Percentiles rank a stretch among this genome's conserved stretches.
Conservation (phyloP, 108 stramenopile species). For the Cyclotella sp. region DNA sequence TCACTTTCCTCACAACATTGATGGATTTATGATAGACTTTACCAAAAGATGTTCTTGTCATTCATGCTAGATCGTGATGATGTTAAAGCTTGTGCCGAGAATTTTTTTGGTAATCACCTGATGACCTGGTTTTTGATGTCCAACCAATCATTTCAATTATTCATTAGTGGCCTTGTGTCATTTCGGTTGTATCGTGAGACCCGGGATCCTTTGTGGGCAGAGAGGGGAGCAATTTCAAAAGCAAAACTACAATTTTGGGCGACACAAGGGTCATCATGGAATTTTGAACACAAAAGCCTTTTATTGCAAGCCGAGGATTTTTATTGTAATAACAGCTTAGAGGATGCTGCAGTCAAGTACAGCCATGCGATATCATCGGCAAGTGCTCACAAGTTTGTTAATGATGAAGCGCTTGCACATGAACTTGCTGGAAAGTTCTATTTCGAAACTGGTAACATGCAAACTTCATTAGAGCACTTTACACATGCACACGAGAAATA, state of each 20-base stretch:
- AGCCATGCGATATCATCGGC: conserved; percentile 21
- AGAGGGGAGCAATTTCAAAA: background rate
- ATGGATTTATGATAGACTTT: too few species aligned
- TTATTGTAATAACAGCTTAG: conserved; percentile 11
- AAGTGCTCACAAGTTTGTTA: conserved; percentile 17
- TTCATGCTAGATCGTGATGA: conserved; percentile 13
- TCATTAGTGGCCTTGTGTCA: conserved; percentile 12
- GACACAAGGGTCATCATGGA: conserved; percentile 13
- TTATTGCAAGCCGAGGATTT: conserved; percentile 29
- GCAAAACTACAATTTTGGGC: background rate
- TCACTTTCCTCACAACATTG: background rate
- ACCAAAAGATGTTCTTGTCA: conserved; percentile 16
- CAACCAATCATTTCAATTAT: background rate
- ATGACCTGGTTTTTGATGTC: background rate
- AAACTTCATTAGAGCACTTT: conserved; percentile 11
- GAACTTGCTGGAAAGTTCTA: conserved; percentile 29
- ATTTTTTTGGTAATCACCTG: background rate
- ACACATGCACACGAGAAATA: conserved; percentile 22
- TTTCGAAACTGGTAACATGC: conserved; percentile 14
- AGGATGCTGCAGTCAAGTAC: conserved; percentile 6
- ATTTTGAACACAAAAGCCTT: conserved; percentile 32
- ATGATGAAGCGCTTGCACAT: conserved; percentile 33
- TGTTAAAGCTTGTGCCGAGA: background rate
- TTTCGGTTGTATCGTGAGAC: conserved; percentile 13
- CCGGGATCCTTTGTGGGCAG: background rate